phyloP scores from a whole-genome alignment of 805 yeast species.

The Starmerella ratchasimensis region DNA sequence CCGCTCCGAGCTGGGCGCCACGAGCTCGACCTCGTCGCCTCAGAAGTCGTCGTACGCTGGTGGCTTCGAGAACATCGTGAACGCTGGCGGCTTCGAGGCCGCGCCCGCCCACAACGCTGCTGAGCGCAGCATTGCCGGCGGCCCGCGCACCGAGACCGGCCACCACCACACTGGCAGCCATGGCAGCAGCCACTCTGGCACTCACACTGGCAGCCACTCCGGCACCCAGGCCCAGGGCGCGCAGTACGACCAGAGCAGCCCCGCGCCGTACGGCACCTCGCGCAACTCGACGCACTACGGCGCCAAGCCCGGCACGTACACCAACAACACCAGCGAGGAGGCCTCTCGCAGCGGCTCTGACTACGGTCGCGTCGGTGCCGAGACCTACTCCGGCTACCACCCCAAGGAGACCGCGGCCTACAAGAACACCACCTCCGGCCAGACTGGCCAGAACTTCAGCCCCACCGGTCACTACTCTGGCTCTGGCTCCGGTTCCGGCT shows the following conservation, averaged over 20 bases:
- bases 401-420: too few species aligned
- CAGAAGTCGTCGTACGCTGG: constrained; percentile 7
- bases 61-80: constrained; percentile 13
- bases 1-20: background rate
- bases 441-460: too few species aligned
- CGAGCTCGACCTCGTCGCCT: background rate
- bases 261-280: too few species aligned
- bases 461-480: background rate
- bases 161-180: background rate
- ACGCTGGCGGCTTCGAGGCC: constrained; percentile 12
- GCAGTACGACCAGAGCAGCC: too few species aligned
- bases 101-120: constrained; percentile 6
- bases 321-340: too few species aligned
- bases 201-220: background rate
- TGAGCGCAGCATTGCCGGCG: constrained; percentile 10
- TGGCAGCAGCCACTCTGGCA: background rate
- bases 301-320: too few species aligned
- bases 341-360: too few species aligned
- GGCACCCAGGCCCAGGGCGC: background rate
- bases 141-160: constrained; percentile 4
- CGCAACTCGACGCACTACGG: too few species aligned
- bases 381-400: too few species aligned
- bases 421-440: too few species aligned
- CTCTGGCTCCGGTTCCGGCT: constrained; percentile 1
- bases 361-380: too few species aligned